These are phyloP conservation scores for Russula foetens DNA, from an alignment of 768 basidiomycete species.

Conservation along the genomic window DNA sequence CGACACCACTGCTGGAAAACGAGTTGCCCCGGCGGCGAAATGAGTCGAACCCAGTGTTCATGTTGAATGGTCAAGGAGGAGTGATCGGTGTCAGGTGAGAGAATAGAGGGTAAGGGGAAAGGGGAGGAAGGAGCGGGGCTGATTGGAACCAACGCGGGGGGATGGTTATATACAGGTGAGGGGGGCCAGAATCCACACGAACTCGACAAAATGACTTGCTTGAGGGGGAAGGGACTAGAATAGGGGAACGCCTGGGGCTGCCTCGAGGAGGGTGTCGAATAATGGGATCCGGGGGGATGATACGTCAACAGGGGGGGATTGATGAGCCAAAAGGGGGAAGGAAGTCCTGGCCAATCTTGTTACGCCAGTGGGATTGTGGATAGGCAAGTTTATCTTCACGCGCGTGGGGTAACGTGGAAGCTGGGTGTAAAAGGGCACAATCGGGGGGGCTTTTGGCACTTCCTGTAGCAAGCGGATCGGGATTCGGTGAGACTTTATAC, in stretches of 20 bases:
- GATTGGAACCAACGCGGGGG: neutral
- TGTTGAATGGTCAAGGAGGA: neutral
- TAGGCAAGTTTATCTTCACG: constrained; percentile 2
- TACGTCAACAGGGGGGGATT: constrained; percentile 14
- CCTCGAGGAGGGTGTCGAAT: constrained; percentile 14
- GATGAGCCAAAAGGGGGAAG: constrained; percentile 6
- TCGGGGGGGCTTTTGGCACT: neutral
- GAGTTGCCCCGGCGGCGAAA: constrained; percentile 8
- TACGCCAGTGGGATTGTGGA: constrained; percentile 4
- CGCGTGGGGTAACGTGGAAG: constrained; percentile 9
- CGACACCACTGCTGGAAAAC: neutral
- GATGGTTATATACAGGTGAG: constrained; percentile 13
- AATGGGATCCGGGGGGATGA: constrained; percentile 6
- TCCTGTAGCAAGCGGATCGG: neutral
- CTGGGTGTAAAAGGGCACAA: constrained; percentile 1
- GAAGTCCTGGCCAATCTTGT: constrained; percentile 8
- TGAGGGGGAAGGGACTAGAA: constrained; percentile 1
- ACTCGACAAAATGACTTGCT: constrained; percentile 1
- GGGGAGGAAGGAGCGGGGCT: neutral
- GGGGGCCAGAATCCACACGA: neutral
- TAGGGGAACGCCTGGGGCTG: constrained; percentile 14
- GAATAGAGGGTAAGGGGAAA: neutral
- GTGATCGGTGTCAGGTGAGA: neutral
- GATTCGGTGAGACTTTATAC: neutral
- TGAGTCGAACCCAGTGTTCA: constrained; percentile 8